These are phyloP conservation scores for Lipomyces japonicus DNA, from an alignment of 805 yeast species.

Conservation along the genomic window DNA sequence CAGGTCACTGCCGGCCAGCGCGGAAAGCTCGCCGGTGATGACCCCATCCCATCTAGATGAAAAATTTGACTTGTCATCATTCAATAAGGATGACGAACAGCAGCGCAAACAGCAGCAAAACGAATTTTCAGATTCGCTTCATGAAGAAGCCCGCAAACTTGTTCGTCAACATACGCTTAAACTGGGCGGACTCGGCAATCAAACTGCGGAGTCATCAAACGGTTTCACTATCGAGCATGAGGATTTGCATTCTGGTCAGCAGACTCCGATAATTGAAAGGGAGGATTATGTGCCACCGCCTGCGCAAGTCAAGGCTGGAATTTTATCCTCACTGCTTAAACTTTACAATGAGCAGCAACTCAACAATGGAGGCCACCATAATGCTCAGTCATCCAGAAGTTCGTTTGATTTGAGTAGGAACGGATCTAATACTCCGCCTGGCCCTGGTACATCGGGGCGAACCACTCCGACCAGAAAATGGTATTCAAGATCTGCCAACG, in stretches of 20 bases:
- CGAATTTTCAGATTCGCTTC: slow-evolving; percentile 9
- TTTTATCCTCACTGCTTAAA: slow-evolving; percentile 69
- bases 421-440: background rate
- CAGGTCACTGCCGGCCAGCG: slow-evolving; percentile 16
- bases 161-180: slow-evolving; percentile 27
- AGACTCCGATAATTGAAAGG: slow-evolving; percentile 21
- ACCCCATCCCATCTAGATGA: slow-evolving; percentile 1
- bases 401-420: slow-evolving; percentile 7
- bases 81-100: slow-evolving; percentile 2
- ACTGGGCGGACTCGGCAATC: slow-evolving; percentile 1
- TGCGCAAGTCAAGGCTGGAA: slow-evolving; percentile 74
- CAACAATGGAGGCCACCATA: background rate
- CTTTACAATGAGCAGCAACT: slow-evolving; percentile 47
- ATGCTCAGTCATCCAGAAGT: background rate
- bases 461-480: slow-evolving; percentile 31
- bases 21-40: slow-evolving; percentile 10
- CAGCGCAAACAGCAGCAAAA: slow-evolving; percentile 3
- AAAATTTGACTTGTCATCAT: slow-evolving; percentile 1
- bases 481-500: slow-evolving; percentile 29
- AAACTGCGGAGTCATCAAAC: background rate
- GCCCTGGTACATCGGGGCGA: slow-evolving; percentile 13
- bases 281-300: slow-evolving; percentile 57
- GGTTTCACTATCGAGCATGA: slow-evolving; percentile 21
- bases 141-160: slow-evolving; percentile 26
- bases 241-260: slow-evolving; percentile 14